Base-by-base conservation (phyloP, 2,329 filamentous ascomycete species). In the Neonectria punicea region DNA sequence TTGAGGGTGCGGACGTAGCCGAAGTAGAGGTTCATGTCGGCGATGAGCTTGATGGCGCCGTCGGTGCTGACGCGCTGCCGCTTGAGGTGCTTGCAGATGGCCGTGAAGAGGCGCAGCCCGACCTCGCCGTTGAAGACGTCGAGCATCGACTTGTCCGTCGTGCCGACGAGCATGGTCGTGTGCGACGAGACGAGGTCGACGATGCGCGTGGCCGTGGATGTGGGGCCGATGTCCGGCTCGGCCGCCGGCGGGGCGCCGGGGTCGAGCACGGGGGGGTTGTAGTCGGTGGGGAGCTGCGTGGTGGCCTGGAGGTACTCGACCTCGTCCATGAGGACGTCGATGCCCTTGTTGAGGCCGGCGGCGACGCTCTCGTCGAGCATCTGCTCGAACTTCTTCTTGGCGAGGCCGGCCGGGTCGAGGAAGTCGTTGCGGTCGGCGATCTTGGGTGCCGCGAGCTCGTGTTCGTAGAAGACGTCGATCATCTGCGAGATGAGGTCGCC, bases 51-150 rank as follows among this genome's bases (percentile, higher is more conserved):
- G 76, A 98, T 89, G 20, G 96, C 93, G 61, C 96, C 96, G 66
- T 93, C 91, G 28, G 93, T 93, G 77, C 91, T 95, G 80, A 99
- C 89, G 61, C 96, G 91, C 83, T 98, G 96, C 10, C 95, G 92
- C 83, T 99, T 99, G 70, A 99, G 87, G 80, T 99, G 96, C 81
- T 99, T 99, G 86, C 95, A 98, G 55, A 99, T 85, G 18, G 93
- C 92, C 20, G 92, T 90, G 81, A 98, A 99, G 57, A 99, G 87
- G 28, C 96, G 92, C 68, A 98, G 87, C 1, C 96, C 96, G 28
- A 99, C 95, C 82, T 99, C 96, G 80, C 96, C 93, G 79, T 97
- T 98, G 85, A 99, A 99, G 14, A 99, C 96, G 76, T 99, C 96
- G 28, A 99, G 90, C 86, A 97, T 97, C 67, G 93, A 95, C 84